Evolutionary conservation across 768 basidiomycete species (phyloP).

Genomic region (Gymnopilus junonius): DNA sequence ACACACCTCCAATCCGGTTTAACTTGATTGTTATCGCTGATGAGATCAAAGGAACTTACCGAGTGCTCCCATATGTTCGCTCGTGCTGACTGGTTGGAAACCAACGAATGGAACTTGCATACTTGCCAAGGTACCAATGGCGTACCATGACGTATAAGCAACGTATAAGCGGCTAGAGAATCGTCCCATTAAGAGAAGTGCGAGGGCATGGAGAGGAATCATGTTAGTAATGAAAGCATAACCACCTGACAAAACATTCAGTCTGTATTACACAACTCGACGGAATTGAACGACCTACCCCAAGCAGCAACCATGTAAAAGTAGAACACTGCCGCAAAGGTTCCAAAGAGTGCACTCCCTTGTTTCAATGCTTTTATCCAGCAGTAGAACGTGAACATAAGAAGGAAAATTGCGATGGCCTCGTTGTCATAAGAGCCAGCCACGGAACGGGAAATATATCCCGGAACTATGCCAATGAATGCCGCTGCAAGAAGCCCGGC

Average conservation of each 20-base stretch:
- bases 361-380: slow-evolving; percentile 98
- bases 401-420: slow-evolving; percentile 98
- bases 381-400: slow-evolving; percentile 97
- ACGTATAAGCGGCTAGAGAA: slow-evolving; percentile 92
- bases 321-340: slow-evolving; percentile 92
- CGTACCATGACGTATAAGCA: slow-evolving; percentile 97
- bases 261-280: not conserved
- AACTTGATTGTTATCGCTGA: not conserved
- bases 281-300: slow-evolving; percentile 57
- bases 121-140: slow-evolving; percentile 93
- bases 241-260: slow-evolving; percentile 59
- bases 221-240: slow-evolving; percentile 99
- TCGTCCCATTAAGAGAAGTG: slow-evolving; percentile 94
- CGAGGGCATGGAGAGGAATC: slow-evolving; percentile 96
- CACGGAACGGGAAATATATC: slow-evolving; percentile 98
- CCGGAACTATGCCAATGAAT: slow-evolving; percentile 97
- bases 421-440: slow-evolving; percentile 99
- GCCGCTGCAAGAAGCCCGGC: slow-evolving; percentile 97
- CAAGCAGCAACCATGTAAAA: slow-evolving; percentile 99
- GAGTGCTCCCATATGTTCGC: slow-evolving; percentile 98
- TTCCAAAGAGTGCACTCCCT: slow-evolving; percentile 92
- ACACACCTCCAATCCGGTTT: slow-evolving; percentile 65
- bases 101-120: slow-evolving; percentile 99
- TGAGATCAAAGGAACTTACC: slow-evolving; percentile 50
- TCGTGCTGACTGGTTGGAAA: slow-evolving; percentile 96